Percentiles rank a stretch among this genome's conserved stretches.
phyloP scores from a whole-genome alignment of 1,284 basidiomycete species.

The Schizophyllum amplum region DNA sequence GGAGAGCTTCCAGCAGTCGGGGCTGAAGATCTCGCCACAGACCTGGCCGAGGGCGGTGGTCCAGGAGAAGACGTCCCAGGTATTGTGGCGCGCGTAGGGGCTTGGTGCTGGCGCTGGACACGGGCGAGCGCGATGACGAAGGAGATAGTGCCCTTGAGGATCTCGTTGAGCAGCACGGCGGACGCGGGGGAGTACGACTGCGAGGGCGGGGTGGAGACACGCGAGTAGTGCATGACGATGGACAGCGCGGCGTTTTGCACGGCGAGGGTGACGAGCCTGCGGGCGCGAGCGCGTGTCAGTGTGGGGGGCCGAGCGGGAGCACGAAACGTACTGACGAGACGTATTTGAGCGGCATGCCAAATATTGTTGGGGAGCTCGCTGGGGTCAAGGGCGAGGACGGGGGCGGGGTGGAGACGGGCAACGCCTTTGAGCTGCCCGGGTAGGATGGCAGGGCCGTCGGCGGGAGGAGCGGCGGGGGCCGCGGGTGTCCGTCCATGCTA shows the following conservation, averaged over 20 bases:
- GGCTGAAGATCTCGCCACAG: constrained; percentile 39
- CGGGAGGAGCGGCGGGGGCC: not conserved
- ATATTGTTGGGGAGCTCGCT: not conserved
- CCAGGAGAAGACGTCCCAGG: constrained; percentile 30
- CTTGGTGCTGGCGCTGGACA: constrained; percentile 29
- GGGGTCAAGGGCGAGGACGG: constrained; percentile 36
- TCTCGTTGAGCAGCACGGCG: constrained; percentile 89
- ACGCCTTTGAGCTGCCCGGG: constrained; percentile 7
- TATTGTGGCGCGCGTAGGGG: constrained; percentile 40
- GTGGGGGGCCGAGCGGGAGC: constrained; percentile 1
- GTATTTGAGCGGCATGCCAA: constrained; percentile 50
- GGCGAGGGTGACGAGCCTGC: constrained; percentile 86
- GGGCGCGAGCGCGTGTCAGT: not conserved
- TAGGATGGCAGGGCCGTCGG: not conserved
- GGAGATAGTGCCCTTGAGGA: constrained; percentile 90
- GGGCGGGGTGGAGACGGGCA: constrained; percentile 17
- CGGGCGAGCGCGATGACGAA: constrained; percentile 61
- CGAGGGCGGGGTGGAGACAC: constrained; percentile 71
- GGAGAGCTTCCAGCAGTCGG: constrained; percentile 35
- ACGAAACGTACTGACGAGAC: constrained; percentile 37
- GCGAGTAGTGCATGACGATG: constrained; percentile 95
- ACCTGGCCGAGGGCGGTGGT: constrained; percentile 43
- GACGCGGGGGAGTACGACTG: constrained; percentile 86
- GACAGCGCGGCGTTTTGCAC: constrained; percentile 94
- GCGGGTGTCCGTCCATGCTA: not conserved